Base-by-base conservation (phyloP, 2,329 filamentous ascomycete genomes). In the Didymella pomorum region DNA sequence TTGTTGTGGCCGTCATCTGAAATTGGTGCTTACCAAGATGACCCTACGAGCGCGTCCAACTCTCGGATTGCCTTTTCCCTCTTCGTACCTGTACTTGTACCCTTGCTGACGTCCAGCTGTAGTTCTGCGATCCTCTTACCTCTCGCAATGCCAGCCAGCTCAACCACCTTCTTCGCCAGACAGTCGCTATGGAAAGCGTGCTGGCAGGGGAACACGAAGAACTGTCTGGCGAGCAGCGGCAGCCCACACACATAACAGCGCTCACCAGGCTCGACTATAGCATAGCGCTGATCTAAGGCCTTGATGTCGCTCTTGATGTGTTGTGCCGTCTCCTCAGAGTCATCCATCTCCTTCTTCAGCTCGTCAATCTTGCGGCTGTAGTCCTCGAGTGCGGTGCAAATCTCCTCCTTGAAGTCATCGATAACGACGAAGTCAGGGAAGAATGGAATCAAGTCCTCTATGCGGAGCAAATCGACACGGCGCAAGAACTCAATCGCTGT, bases 361-460 rank as follows among this genome's bases (percentile, higher is more conserved):
- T 82, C 83, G 71, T 98, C 95, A 66, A 99, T 99, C 66, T 92
- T 92, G 35, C 91, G 89, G 45, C 88, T 91, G 79, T 99, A 99
- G 63, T 96, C 91, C 77, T 99, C 95, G 1, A 99, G 84, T 1
- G 96, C 95, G 0, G 87, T 83, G 79, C 95, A 99, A 35, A 99
- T 98, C 75, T 99, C 95, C 63, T 98, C 93, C 74, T 98, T 97
- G 84, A 99, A 99, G 76, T 98, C 95, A 74, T 99, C 95, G 62
- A 99, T 98, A 50, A 98, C 91, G 23, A 98, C 93, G 73, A 99
- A 99, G 75, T 99, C 95, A 0, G 95, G 95, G 79, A 99, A 99
- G 81, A 99, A 97, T 0, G 95, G 95, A 39, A 99, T 98, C 28
- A 99, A 80, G 71, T 99, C 95, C 79, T 99, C 95, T 63, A 99